These are phyloP conservation scores for Sugiyamaella americana DNA, from an alignment of 805 yeast species.

Conservation along the genomic window DNA sequence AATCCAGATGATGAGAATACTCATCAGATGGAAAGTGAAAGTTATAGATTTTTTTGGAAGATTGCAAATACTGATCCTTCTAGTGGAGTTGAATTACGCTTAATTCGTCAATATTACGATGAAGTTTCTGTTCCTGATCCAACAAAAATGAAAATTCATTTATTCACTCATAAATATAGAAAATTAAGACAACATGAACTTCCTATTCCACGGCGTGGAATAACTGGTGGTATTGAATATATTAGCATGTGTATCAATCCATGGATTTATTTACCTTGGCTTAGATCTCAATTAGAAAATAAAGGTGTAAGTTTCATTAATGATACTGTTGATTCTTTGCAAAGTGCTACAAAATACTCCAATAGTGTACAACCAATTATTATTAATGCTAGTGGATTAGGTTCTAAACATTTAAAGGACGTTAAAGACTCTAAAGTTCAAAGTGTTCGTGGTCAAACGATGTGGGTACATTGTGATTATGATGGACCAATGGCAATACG, in stretches of 20 bases:
- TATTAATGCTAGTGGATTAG: slow-evolving; percentile 20
- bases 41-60: slow-evolving; percentile 17
- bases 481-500: slow-evolving; percentile 17
- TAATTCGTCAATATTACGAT: slow-evolving; percentile 13
- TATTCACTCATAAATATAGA: slow-evolving; percentile 14
- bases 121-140: slow-evolving; percentile 14
- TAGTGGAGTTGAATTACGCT: slow-evolving; percentile 14
- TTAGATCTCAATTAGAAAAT: slow-evolving; percentile 13
- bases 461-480: slow-evolving; percentile 18
- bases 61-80: slow-evolving; percentile 14
- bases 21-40: slow-evolving; percentile 11
- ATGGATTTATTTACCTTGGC: slow-evolving; percentile 18
- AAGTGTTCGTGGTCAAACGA: slow-evolving; percentile 22
- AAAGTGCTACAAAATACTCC: background rate
- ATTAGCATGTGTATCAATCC: slow-evolving; percentile 18
- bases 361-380: slow-evolving; percentile 1
- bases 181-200: slow-evolving; percentile 13
- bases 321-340: slow-evolving; percentile 6
- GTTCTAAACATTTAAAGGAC: slow-evolving; percentile 13
- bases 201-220: slow-evolving; percentile 11
- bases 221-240: slow-evolving; percentile 21
- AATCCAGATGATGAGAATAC: slow-evolving; percentile 5
- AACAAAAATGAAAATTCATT: slow-evolving; percentile 9
- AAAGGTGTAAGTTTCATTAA: slow-evolving; percentile 18
- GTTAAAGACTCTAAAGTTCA: slow-evolving; percentile 14